Evolutionary conservation across 2,329 filamentous ascomycete genomes (phyloP).

Genomic region (Xylariales sp.): DNA sequence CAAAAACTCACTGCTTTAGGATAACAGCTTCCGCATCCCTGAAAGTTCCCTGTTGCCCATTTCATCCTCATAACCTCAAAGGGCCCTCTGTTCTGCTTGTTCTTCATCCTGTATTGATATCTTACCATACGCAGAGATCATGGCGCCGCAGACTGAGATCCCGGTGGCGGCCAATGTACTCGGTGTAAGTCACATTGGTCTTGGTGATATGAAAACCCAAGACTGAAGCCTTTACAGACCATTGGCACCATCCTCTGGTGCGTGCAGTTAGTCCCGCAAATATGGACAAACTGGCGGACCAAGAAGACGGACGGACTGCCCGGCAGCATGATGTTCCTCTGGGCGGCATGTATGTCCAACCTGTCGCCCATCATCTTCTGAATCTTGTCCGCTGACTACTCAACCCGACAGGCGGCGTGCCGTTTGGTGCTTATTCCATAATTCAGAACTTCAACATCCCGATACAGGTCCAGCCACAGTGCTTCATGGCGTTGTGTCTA

Average conservation of each 20-base stretch:
- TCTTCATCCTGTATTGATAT: too few relatives aligned
- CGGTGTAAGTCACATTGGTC: constrained; percentile 28
- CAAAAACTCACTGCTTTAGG: too few relatives aligned
- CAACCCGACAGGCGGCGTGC: constrained; percentile 31
- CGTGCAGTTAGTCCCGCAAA: constrained; percentile 35
- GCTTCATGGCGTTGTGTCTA: constrained; percentile 34
- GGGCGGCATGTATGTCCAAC: constrained; percentile 46
- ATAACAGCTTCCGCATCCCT: too few relatives aligned
- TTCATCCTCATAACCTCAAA: too few relatives aligned
- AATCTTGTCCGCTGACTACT: not conserved
- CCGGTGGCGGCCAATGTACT: constrained; percentile 33
- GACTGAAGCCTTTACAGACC: constrained; percentile 15
- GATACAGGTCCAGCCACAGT: constrained; percentile 38
- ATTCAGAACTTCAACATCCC: constrained; percentile 38
- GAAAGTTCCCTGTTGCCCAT: too few relatives aligned
- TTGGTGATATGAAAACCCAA: constrained; percentile 10
- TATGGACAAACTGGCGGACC: constrained; percentile 58
- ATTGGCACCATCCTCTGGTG: constrained; percentile 35
- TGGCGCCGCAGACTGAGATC: constrained; percentile 25
- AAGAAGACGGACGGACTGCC: constrained; percentile 60
- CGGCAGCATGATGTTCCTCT: constrained; percentile 57
- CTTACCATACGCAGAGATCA: too few relatives aligned
- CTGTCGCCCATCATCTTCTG: not conserved
- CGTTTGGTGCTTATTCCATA: constrained; percentile 35
- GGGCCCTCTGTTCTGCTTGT: too few relatives aligned